phyloP scores from a whole-genome alignment of 2,329 filamentous ascomycete genomes.

The Diaporthe vexans region DNA sequence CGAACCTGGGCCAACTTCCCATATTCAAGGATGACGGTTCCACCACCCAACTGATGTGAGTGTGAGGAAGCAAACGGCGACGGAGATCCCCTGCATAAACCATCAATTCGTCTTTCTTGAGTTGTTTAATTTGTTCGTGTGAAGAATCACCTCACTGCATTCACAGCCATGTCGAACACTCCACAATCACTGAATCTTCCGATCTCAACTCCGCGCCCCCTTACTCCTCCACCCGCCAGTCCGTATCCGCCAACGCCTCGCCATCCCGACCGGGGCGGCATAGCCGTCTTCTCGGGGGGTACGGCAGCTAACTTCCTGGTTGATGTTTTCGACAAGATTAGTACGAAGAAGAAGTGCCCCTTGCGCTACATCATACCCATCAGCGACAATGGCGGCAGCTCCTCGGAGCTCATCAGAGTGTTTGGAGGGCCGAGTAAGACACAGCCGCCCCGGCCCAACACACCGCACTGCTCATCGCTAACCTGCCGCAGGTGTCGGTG shows the following conservation, averaged over 20 bases:
- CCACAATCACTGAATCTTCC: conserved; percentile 13
- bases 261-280: conserved; percentile 57
- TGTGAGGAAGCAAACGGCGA: background rate
- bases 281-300: conserved; percentile 91
- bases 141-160: background rate
- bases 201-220: conserved; percentile 29
- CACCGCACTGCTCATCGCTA: conserved; percentile 18
- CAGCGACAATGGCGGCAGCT: conserved; percentile 95
- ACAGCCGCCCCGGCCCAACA: background rate
- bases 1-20: background rate
- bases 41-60: background rate
- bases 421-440: conserved; percentile 88
- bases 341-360: conserved; percentile 74
- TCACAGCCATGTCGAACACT: conserved; percentile 9
- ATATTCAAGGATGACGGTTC: conserved; percentile 17
- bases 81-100: background rate
- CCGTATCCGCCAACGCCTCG: conserved; percentile 33
- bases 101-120: background rate
- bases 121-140: background rate
- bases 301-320: conserved; percentile 96
- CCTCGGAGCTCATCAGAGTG: conserved; percentile 92
- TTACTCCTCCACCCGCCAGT: conserved; percentile 22
- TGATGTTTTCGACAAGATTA: conserved; percentile 83
- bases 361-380: conserved; percentile 94
- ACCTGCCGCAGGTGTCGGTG: conserved; percentile 65